phyloP scores from a whole-genome alignment of 2,329 filamentous ascomycete species.

The Monosporascus sp. region DNA sequence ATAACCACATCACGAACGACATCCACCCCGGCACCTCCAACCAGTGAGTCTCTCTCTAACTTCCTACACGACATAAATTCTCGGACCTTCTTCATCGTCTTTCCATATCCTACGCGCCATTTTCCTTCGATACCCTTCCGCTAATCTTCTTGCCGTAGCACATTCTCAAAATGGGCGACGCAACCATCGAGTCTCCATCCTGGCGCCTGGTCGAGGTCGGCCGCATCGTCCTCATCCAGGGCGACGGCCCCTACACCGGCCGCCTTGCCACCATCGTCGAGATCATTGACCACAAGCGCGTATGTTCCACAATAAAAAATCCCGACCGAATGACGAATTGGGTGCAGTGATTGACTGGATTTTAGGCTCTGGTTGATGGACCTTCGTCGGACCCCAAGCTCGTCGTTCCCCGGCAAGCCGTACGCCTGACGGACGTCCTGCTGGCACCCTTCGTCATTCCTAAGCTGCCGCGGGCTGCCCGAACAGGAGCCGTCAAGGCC shows the following conservation, averaged over 20 bases:
- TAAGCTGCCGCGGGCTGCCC: conserved; percentile 78
- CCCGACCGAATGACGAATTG: conserved; percentile 2
- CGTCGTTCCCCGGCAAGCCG: conserved; percentile 79
- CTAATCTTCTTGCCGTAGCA: conserved; percentile 34
- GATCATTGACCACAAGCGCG: conserved; percentile 99
- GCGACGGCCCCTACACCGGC: conserved; percentile 70
- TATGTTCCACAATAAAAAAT: conserved; percentile 52
- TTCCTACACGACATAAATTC: conserved; percentile 1
- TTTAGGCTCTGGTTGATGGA: conserved; percentile 91
- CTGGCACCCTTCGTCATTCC: conserved; percentile 86
- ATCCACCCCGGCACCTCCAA: conserved; percentile 13
- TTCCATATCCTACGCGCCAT: background rate
- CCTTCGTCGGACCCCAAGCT: conserved; percentile 76
- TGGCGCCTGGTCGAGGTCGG: conserved; percentile 98
- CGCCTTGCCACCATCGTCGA: conserved; percentile 92
- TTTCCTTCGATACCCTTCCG: conserved; percentile 9
- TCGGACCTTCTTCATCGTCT: background rate
- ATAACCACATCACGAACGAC: conserved; percentile 16
- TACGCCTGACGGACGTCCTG: conserved; percentile 75
- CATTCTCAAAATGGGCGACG: conserved; percentile 73
- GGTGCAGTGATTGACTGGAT: conserved; percentile 23
- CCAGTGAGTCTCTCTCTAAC: conserved; percentile 16
- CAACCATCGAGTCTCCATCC: conserved; percentile 72
- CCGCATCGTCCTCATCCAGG: conserved; percentile 88
- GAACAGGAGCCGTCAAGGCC: conserved; percentile 77